Conservation (phyloP, 164 flowering plant species). For the Vitis labrusca region DNA sequence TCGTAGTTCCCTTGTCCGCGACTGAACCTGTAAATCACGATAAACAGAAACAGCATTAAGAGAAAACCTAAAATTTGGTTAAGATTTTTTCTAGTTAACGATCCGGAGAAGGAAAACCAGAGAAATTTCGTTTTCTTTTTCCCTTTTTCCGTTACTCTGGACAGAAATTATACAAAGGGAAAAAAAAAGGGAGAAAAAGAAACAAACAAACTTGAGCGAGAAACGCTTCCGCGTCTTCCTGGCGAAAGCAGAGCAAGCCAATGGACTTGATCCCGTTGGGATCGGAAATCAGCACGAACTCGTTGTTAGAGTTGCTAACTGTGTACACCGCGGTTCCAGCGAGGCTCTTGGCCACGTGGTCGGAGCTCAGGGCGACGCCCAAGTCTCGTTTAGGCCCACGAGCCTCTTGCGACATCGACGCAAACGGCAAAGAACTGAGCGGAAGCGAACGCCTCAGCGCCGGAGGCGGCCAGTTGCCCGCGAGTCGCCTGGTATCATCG, state of each 20-base stretch:
- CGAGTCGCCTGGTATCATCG: constrained; percentile 49
- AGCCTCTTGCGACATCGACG: constrained; percentile 47
- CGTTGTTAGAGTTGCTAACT: constrained; percentile 84
- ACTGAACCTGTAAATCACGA: constrained; percentile 46
- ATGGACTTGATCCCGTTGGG: constrained; percentile 72
- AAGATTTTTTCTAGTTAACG: not conserved
- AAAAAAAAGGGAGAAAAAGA: not conserved
- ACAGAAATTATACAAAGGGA: too few relatives aligned
- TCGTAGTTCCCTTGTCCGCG: constrained; percentile 56
- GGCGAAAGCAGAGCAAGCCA: constrained; percentile 84
- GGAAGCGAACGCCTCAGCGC: not conserved
- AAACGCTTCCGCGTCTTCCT: constrained; percentile 87
- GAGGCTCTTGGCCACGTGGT: constrained; percentile 71
- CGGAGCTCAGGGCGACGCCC: constrained; percentile 48
- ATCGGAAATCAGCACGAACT: constrained; percentile 90
- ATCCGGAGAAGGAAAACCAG: not conserved
- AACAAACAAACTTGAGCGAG: constrained; percentile 68
- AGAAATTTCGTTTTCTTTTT: not conserved
- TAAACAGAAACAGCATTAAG: not conserved
- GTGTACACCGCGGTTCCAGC: constrained; percentile 82
- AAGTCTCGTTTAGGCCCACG: constrained; percentile 16
- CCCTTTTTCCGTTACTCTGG: too few relatives aligned
- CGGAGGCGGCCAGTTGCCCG: constrained; percentile 15
- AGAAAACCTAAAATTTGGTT: not conserved
- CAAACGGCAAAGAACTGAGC: constrained; percentile 37